Conservation (phyloP, 768 basidiomycete species). For the Suillus placidus region DNA sequence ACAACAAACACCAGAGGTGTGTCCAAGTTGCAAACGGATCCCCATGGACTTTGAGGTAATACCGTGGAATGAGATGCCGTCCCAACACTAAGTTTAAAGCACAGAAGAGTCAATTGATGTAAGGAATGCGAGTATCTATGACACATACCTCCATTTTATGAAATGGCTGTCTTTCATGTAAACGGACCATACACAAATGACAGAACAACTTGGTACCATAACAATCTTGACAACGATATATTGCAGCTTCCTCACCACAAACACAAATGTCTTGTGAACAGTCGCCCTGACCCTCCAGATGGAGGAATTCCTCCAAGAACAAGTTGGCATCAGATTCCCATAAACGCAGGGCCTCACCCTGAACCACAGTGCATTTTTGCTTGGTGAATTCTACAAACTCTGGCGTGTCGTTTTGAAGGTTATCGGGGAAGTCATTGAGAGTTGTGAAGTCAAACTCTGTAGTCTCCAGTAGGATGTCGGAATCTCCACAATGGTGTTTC, state of each 20-base stretch:
- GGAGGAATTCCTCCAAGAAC: constrained; percentile 8
- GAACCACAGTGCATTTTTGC: background rate
- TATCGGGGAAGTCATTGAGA: background rate
- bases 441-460: background rate
- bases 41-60: constrained; percentile 22
- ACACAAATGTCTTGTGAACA: background rate
- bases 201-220: background rate
- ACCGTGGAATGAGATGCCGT: constrained; percentile 19
- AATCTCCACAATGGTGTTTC: background rate
- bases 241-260: background rate
- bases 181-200: constrained; percentile 1
- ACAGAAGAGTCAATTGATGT: background rate
- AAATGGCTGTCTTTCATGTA: background rate
- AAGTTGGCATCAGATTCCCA: background rate
- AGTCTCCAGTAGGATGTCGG: background rate
- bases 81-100: constrained; percentile 18
- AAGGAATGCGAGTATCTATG: background rate
- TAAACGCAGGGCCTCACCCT: background rate
- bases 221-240: background rate
- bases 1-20: constrained; percentile 17
- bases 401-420: background rate
- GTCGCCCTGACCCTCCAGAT: constrained; percentile 1
- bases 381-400: background rate
- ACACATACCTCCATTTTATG: background rate
- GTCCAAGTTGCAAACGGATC: constrained; percentile 26